phyloP scores from a whole-genome alignment of 2,329 filamentous ascomycete species.

The Talaromyces albobiverticillius region DNA sequence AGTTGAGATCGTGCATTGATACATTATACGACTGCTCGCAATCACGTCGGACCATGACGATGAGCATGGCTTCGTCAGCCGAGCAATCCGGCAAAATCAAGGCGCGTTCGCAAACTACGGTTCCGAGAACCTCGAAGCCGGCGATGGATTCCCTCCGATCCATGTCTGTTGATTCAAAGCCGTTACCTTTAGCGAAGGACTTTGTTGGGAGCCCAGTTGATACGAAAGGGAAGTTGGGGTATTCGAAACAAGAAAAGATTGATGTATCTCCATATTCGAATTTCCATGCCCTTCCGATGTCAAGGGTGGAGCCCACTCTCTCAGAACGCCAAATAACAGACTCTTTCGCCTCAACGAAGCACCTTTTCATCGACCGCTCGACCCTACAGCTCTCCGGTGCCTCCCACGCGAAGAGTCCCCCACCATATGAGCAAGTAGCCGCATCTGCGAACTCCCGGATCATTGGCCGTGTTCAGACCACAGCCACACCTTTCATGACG shows the following conservation, averaged over 20 bases:
- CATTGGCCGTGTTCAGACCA: slow-evolving; percentile 38
- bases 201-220: slow-evolving; percentile 38
- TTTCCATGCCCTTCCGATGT: slow-evolving; percentile 9
- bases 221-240: slow-evolving; percentile 17
- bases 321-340: slow-evolving; percentile 22
- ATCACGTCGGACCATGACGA: slow-evolving; percentile 49
- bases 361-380: slow-evolving; percentile 38
- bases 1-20: slow-evolving; percentile 62
- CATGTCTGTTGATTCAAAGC: slow-evolving; percentile 24
- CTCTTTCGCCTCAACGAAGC: slow-evolving; percentile 25
- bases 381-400: slow-evolving; percentile 38
- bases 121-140: slow-evolving; percentile 29
- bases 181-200: slow-evolving; percentile 23
- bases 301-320: slow-evolving; percentile 13
- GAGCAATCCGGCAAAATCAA: slow-evolving; percentile 25
- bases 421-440: slow-evolving; percentile 42
- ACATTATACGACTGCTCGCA: slow-evolving; percentile 63
- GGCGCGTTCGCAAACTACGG: slow-evolving; percentile 19
- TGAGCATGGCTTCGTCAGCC: slow-evolving; percentile 32
- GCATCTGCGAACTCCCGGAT: slow-evolving; percentile 42
- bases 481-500: slow-evolving; percentile 32
- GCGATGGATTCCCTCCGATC: slow-evolving; percentile 23
- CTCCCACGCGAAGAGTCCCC: slow-evolving; percentile 39
- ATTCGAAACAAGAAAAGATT: slow-evolving; percentile 8
- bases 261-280: slow-evolving; percentile 5